Percentiles rank a stretch among this genome's conserved stretches.
phyloP scores from a whole-genome alignment of 2,329 filamentous ascomycete species.

The Colletotrichum musicola region DNA sequence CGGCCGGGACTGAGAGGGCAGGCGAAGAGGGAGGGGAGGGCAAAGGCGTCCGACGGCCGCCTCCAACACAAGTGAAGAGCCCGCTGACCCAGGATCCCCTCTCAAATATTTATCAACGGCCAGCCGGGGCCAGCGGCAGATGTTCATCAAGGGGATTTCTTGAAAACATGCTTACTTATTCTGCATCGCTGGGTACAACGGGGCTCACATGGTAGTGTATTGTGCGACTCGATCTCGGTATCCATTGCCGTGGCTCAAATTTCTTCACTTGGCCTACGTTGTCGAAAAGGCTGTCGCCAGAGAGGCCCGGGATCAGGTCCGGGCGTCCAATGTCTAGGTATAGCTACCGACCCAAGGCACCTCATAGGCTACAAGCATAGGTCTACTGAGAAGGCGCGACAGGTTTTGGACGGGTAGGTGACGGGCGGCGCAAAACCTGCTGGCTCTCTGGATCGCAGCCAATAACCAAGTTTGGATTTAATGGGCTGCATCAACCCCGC shows the following conservation, averaged over 20 bases:
- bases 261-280: background rate
- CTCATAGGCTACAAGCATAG: too few species aligned
- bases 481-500: slow-evolving; percentile 26
- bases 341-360: too few species aligned
- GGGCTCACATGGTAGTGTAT: background rate
- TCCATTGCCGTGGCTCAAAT: background rate
- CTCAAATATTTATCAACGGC: background rate
- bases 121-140: slow-evolving; percentile 28
- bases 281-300: background rate
- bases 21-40: background rate
- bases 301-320: too few species aligned
- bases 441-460: slow-evolving; percentile 19
- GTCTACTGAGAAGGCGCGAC: too few species aligned
- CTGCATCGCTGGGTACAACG: background rate
- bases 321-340: too few species aligned
- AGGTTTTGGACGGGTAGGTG: background rate
- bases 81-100: too few species aligned
- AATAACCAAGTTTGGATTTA: background rate
- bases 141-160: slow-evolving; percentile 19
- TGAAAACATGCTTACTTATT: background rate
- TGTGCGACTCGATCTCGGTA: background rate
- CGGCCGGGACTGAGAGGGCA: background rate
- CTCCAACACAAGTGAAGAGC: too few species aligned
- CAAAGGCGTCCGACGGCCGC: background rate
- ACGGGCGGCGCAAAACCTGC: slow-evolving; percentile 21